These are phyloP conservation scores for Xylaria sp. DNA, from an alignment of 2,329 filamentous ascomycete species.

Conservation along the genomic window DNA sequence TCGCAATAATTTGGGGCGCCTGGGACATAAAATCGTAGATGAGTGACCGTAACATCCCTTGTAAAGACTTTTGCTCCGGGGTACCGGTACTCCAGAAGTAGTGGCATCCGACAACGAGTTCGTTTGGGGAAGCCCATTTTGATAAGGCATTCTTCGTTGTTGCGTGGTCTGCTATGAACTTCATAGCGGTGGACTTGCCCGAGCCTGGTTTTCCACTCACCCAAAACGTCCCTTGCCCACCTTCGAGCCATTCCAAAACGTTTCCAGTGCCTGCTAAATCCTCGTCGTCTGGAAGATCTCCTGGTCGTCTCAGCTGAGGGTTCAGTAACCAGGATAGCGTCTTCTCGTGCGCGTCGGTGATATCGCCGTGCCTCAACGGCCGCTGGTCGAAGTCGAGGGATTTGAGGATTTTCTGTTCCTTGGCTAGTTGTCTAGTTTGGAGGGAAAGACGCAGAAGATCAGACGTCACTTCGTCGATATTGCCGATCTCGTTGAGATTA, in stretches of 20 bases:
- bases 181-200: conserved; percentile 18
- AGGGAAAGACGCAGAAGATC: too few species aligned
- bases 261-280: too few species aligned
- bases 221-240: conserved; percentile 5
- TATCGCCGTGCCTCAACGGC: not conserved
- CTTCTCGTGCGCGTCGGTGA: not conserved
- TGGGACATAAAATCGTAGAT: not conserved
- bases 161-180: conserved; percentile 2
- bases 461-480: too few species aligned
- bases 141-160: not conserved
- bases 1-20: not conserved
- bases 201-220: too few species aligned
- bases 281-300: too few species aligned
- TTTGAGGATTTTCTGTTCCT: not conserved
- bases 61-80: not conserved
- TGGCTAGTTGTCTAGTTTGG: too few species aligned
- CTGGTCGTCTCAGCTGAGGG: not conserved
- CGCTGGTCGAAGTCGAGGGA: not conserved
- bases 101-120: not conserved
- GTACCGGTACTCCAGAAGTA: not conserved
- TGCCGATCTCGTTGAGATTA: not conserved
- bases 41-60: not conserved
- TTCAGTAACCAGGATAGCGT: conserved; percentile 13
- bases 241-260: not conserved
- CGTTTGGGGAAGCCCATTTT: not conserved